Evolutionary conservation across 192 early-diverging fungal genomes (phyloP), one percentile per base, ranked within the genome.

Genomic region (Coemansia sp.): DNA sequence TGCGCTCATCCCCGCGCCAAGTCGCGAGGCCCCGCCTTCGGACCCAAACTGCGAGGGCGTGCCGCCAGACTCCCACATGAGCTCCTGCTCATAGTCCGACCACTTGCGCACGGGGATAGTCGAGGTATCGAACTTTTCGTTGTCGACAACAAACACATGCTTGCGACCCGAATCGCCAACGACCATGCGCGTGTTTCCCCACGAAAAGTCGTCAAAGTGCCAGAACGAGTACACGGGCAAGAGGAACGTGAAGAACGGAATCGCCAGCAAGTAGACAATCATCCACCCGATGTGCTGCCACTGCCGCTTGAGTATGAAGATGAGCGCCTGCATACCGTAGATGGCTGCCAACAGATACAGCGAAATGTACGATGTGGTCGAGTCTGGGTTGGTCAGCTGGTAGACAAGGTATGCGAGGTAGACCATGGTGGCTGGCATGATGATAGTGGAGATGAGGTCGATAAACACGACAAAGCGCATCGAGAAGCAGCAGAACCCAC

Each of bases 171-270:
- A 91, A 62, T 94, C 92, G 60, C 95, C 97, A 26, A 93, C 84
- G 8, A 96, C 93, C 23, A 92, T 53, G 77, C 96, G 92, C 33
- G 96, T 99, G 73, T 95, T 96, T 58, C 95, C 97, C 97, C 97
- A 99, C 20, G 94, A 95, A 72, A 99, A 99, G 73, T 99, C 95
- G 74, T 99, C 97, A 78, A 98, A 95, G 84, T 95, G 94, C 97
- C 97, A 99, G 88, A 96, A 99, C 21, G 96, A 85, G 77, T 99
- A 99, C 21, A 94, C 56, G 10, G 91, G 91, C 58, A 93, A 84
- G 45, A 88, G 84, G 69, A 93, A 89, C 9, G 89, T 87, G 70
- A 95, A 98, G 18, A 95, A 83, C 9, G 94, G 94, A 62, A 95
- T 92, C 11, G 94, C 94, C 36, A 95, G 55, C 42, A 98, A 88